Conservation (phyloP, 169 alveolate species). For the Plasmodium sp. region DNA sequence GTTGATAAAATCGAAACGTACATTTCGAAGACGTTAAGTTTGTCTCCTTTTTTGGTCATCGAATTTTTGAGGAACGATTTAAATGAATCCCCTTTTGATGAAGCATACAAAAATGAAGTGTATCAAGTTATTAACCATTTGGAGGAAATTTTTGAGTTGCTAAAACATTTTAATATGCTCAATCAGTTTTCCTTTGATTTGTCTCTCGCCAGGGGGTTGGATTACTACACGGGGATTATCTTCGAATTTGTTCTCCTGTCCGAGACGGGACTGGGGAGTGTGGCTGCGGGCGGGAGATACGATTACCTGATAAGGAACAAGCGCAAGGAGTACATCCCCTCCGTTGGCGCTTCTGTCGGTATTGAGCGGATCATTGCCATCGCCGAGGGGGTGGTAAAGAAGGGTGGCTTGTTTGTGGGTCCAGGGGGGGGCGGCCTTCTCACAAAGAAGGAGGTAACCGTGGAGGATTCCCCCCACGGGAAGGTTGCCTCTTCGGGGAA, state of each 20-base stretch:
- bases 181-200: constrained; percentile 89
- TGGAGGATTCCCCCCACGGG: neutral
- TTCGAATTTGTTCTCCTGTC: constrained; percentile 94
- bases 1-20: constrained; percentile 89
- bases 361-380: constrained; percentile 94
- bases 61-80: constrained; percentile 81
- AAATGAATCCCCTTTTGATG: constrained; percentile 62
- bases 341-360: constrained; percentile 97
- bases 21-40: constrained; percentile 88
- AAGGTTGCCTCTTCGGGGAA: constrained; percentile 3
- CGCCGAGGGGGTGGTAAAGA: constrained; percentile 57
- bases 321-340: constrained; percentile 91
- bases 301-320: constrained; percentile 95
- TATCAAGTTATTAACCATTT: constrained; percentile 40
- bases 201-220: constrained; percentile 97
- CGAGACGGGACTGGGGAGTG: constrained; percentile 92
- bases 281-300: constrained; percentile 99
- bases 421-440: neutral
- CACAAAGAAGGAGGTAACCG: neutral
- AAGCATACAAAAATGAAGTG: constrained; percentile 70
- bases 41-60: constrained; percentile 81
- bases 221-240: constrained; percentile 97
- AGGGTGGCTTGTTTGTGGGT: constrained; percentile 9
- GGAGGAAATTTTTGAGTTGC: constrained; percentile 78
- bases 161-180: constrained; percentile 73